phyloP scores from a whole-genome alignment of 2,329 filamentous ascomycete genomes.

The Dothiorella sarmentorum region DNA sequence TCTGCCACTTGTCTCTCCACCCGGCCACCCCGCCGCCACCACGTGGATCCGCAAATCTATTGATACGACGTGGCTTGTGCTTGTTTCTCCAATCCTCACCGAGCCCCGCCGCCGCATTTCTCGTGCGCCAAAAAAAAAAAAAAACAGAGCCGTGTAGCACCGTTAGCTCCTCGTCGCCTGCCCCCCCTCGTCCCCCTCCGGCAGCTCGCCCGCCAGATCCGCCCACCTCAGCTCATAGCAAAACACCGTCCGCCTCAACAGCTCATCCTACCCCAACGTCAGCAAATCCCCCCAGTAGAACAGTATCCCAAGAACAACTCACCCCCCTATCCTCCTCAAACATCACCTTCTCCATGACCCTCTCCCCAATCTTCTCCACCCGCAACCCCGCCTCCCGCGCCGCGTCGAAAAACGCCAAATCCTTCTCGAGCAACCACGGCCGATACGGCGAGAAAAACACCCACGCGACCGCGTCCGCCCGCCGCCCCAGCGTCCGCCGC shows the following conservation, averaged over 20 bases:
- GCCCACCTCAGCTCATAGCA: conserved; percentile 71
- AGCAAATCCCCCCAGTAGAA: neutral
- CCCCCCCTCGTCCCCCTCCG: neutral
- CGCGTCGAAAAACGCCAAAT: conserved; percentile 81
- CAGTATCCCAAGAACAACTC: conserved; percentile 28
- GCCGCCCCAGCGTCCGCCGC: conserved; percentile 59
- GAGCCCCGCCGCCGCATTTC: neutral
- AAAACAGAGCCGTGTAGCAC: too few relatives aligned
- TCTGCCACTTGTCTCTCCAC: neutral
- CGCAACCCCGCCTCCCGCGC: conserved; percentile 60
- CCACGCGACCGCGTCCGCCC: conserved; percentile 60
- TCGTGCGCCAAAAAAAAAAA: too few relatives aligned
- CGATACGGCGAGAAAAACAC: conserved; percentile 95
- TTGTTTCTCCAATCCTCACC: neutral
- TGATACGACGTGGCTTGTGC: too few relatives aligned
- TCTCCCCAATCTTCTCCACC: conserved; percentile 78
- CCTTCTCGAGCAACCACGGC: conserved; percentile 82
- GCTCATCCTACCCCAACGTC: conserved; percentile 58
- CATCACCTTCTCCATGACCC: conserved; percentile 78
- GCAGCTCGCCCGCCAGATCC: conserved; percentile 24
- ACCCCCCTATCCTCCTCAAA: conserved; percentile 84
- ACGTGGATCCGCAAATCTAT: too few relatives aligned
- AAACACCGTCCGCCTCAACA: conserved; percentile 76
- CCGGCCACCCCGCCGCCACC: neutral
- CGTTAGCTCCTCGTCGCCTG: neutral